Evolutionary conservation across 108 stramenopile species (phyloP).

Genomic region (Skeletonema potamos): DNA sequence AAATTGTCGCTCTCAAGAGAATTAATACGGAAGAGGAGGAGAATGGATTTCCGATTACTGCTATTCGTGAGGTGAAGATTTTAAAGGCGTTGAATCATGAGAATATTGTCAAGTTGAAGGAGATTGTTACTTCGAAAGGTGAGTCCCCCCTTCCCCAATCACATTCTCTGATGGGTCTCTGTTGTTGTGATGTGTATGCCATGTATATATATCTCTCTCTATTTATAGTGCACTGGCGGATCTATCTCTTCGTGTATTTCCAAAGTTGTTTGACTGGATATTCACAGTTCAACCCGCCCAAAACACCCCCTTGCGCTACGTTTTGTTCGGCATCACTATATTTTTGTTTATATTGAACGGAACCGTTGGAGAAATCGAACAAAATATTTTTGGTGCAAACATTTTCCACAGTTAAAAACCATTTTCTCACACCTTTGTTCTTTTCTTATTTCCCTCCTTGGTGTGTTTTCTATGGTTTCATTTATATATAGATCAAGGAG

Average conservation of each 20-base stretch:
- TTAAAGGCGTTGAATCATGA: constrained; percentile 84
- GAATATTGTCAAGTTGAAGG: constrained; percentile 88
- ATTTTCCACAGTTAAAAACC: constrained; percentile 5
- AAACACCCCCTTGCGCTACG: constrained; percentile 36
- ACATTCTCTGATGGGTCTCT: too few relatives aligned
- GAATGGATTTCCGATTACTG: constrained; percentile 92
- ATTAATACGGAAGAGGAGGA: constrained; percentile 91
- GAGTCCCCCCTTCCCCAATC: too few relatives aligned
- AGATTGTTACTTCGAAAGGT: constrained; percentile 93
- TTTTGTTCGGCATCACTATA: constrained; percentile 34
- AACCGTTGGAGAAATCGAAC: constrained; percentile 6
- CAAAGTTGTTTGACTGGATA: constrained; percentile 52
- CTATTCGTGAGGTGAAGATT: constrained; percentile 94
- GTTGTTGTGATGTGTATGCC: background rate
- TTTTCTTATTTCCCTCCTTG: background rate
- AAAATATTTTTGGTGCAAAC: constrained; percentile 2
- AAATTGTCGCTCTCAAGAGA: constrained; percentile 89
- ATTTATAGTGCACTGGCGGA: constrained; percentile 59
- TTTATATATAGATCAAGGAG: constrained; percentile 56
- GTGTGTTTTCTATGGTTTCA: too few relatives aligned
- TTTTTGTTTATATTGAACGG: constrained; percentile 24
- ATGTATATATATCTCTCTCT: background rate
- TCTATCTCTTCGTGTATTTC: constrained; percentile 72
- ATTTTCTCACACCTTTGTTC: background rate
- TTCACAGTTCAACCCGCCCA: constrained; percentile 86